Evolutionary conservation across 805 yeast species (phyloP).

Genomic region (Clavispora asparagi): DNA sequence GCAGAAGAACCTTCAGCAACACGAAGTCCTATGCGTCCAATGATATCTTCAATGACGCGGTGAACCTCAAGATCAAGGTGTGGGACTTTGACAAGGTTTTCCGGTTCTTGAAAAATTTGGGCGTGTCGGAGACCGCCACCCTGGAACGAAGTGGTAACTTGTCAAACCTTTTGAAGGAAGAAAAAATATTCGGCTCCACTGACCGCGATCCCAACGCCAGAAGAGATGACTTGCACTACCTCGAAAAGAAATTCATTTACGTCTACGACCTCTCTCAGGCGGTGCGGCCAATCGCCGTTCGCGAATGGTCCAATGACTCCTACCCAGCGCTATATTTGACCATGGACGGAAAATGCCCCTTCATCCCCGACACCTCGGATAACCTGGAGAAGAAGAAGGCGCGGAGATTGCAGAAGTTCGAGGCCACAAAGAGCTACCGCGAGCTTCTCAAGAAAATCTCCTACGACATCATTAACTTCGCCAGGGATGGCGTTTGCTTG

Average conservation of each 20-base stretch:
- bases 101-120: conserved; percentile 66
- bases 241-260: conserved; percentile 64
- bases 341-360: conserved; percentile 76
- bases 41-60: conserved; percentile 67
- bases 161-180: conserved; percentile 66
- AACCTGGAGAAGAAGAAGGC: conserved; percentile 37
- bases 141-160: conserved; percentile 18
- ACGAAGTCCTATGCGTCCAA: conserved; percentile 37
- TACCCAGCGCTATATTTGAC: conserved; percentile 58
- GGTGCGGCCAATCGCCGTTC: conserved; percentile 71
- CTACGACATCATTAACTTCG: conserved; percentile 24
- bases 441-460: conserved; percentile 32
- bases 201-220: conserved; percentile 85
- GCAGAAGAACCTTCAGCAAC: conserved; percentile 50
- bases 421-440: conserved; percentile 39
- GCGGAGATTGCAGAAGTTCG: conserved; percentile 35
- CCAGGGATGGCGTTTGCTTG: conserved; percentile 17
- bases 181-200: conserved; percentile 77
- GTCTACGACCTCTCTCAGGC: conserved; percentile 76
- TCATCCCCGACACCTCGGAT: conserved; percentile 54
- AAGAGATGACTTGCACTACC: conserved; percentile 79
- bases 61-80: conserved; percentile 60
- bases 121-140: conserved; percentile 19
- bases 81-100: conserved; percentile 87
- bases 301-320: conserved; percentile 65